These are phyloP conservation scores for Monilinia vaccinii-corymbosi DNA, from an alignment of 2,329 filamentous ascomycete genomes.

Conservation along the genomic window DNA sequence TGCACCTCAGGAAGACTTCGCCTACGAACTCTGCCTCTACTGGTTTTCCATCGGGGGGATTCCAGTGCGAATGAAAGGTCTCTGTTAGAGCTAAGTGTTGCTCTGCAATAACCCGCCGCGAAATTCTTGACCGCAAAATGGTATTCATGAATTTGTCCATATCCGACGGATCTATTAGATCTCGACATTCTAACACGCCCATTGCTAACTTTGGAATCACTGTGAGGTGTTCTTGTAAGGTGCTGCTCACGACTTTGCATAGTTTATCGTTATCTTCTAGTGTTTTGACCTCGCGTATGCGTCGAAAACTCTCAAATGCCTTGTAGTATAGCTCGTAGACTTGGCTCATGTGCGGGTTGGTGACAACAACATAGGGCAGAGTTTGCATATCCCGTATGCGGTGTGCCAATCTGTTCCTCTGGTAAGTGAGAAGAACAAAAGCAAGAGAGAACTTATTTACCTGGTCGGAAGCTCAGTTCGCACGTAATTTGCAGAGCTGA, in stretches of 20 bases:
- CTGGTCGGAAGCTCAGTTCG: slow-evolving; percentile 85
- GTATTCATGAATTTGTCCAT: slow-evolving; percentile 95
- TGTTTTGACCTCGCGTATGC: slow-evolving; percentile 72
- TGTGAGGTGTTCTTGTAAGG: slow-evolving; percentile 76
- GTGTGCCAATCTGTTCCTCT: slow-evolving; percentile 63
- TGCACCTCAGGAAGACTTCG: slow-evolving; percentile 89
- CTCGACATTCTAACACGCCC: slow-evolving; percentile 84
- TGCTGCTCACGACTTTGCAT: slow-evolving; percentile 71
- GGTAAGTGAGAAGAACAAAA: background rate
- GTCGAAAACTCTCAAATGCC: slow-evolving; percentile 87
- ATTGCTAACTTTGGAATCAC: slow-evolving; percentile 93
- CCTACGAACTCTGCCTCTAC: slow-evolving; percentile 76
- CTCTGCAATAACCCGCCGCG: slow-evolving; percentile 90
- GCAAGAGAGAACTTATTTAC: slow-evolving; percentile 33
- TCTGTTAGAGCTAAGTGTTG: slow-evolving; percentile 93
- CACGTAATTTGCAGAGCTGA: slow-evolving; percentile 96
- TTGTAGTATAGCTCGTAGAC: slow-evolving; percentile 96
- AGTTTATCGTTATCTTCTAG: slow-evolving; percentile 84
- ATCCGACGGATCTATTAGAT: slow-evolving; percentile 68
- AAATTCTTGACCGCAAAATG: slow-evolving; percentile 84
- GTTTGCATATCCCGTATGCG: slow-evolving; percentile 96
- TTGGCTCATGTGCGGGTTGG: slow-evolving; percentile 86
- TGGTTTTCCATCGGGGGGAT: slow-evolving; percentile 61
- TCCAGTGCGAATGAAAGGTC: slow-evolving; percentile 84
- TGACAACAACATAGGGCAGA: slow-evolving; percentile 88